These are phyloP conservation scores for Epichloe baconii DNA, from an alignment of 2,329 filamentous ascomycete species.

Conservation along the genomic window DNA sequence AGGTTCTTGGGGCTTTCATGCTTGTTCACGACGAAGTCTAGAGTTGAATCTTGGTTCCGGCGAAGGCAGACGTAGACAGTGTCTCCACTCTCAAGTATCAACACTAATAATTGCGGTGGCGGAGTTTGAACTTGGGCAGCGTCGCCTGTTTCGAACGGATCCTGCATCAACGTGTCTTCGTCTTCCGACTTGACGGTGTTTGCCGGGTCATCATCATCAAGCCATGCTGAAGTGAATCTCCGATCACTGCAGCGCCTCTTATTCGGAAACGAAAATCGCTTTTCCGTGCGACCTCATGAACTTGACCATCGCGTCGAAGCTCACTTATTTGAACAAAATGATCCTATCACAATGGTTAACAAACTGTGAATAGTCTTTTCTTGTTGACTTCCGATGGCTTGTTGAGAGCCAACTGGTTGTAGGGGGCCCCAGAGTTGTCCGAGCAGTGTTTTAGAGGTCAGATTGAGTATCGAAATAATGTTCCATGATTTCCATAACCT, in stretches of 20 bases:
- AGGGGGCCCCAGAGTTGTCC: not conserved
- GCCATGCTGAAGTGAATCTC: conserved; percentile 32
- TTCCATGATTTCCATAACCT: not conserved
- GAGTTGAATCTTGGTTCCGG: conserved; percentile 26
- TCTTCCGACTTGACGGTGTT: conserved; percentile 27
- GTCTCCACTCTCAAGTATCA: conserved; percentile 62
- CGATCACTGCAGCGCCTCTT: conserved; percentile 64
- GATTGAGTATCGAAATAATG: not conserved
- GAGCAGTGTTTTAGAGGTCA: not conserved
- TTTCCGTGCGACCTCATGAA: conserved; percentile 66
- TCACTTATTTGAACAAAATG: conserved; percentile 72
- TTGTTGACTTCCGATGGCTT: not conserved
- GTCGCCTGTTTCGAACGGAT: conserved; percentile 10
- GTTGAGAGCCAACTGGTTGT: not conserved
- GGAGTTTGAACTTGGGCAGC: conserved; percentile 18
- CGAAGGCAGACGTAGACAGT: conserved; percentile 64
- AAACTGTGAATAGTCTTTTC: not conserved
- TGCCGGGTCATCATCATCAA: conserved; percentile 17
- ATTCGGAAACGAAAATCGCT: conserved; percentile 69
- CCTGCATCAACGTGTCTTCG: conserved; percentile 24
- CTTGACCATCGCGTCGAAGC: conserved; percentile 52
- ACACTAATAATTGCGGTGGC: conserved; percentile 69
- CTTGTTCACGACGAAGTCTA: conserved; percentile 48
- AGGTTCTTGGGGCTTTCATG: conserved; percentile 45
- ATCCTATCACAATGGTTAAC: conserved; percentile 36